Percentiles rank a stretch among this genome's conserved stretches.
Conservation (phyloP, 129 eudicot genomes). For the Oenanthe sinensis region DNA sequence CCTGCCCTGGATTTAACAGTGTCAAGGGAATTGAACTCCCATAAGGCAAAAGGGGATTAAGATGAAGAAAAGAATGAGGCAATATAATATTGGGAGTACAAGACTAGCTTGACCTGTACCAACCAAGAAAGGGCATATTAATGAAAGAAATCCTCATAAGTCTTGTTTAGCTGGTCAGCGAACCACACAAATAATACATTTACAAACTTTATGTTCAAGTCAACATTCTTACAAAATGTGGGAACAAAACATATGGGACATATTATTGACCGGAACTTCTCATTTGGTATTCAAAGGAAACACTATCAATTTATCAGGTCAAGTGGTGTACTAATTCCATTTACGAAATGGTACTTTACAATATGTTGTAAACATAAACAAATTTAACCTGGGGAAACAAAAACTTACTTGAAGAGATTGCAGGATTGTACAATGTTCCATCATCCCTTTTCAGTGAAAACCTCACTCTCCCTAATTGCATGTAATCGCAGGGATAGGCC, state of each 20-base stretch:
- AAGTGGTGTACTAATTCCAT: neutral
- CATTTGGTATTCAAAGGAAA: neutral
- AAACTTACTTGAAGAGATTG: constrained; percentile 64
- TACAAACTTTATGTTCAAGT: neutral
- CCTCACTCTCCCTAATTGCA: constrained; percentile 96
- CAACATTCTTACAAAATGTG: neutral
- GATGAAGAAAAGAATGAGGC: too few relatives aligned
- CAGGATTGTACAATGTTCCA: constrained; percentile 64
- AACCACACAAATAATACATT: neutral
- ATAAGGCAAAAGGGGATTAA: too few relatives aligned
- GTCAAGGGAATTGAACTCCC: too few relatives aligned
- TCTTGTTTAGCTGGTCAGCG: neutral
- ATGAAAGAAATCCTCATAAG: too few relatives aligned
- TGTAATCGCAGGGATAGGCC: constrained; percentile 90
- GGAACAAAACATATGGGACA: neutral
- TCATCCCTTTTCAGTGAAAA: constrained; percentile 68
- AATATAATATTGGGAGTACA: too few relatives aligned
- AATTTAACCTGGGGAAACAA: neutral
- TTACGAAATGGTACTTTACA: neutral
- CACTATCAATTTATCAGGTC: neutral
- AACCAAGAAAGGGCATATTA: neutral
- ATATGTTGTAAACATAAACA: neutral
- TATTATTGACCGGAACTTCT: too few relatives aligned
- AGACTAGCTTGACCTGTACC: neutral
- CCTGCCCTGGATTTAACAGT: neutral